Conservation (phyloP, 371 early-diverging fungal genomes). For the Mortierella sp. region DNA sequence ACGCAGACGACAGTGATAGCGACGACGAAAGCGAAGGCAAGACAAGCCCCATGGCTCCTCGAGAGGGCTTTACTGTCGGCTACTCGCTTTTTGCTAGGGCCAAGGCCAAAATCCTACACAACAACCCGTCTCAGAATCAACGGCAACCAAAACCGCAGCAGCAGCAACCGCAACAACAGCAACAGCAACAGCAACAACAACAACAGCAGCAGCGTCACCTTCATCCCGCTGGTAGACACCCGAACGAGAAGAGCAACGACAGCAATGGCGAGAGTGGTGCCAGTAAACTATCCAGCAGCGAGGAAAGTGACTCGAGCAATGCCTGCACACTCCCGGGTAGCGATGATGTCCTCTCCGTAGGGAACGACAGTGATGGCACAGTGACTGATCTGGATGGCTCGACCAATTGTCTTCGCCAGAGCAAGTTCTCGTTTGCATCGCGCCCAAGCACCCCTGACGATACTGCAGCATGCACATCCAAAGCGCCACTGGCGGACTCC, state of each 20-base stretch:
- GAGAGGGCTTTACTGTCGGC: slow-evolving; percentile 35
- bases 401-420: slow-evolving; percentile 15
- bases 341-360: not conserved
- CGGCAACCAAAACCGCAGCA: not conserved
- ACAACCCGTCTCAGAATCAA: too few species aligned
- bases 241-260: slow-evolving; percentile 3
- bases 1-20: not conserved
- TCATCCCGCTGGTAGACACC: slow-evolving; percentile 1
- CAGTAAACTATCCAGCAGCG: slow-evolving; percentile 16
- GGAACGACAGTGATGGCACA: slow-evolving; percentile 40
- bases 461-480: not conserved
- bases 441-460: slow-evolving; percentile 6
- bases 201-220: slow-evolving; percentile 13
- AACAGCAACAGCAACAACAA: slow-evolving; percentile 19
- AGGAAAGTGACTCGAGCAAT: slow-evolving; percentile 29
- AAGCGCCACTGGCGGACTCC: not conserved
- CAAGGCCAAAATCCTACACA: slow-evolving; percentile 23
- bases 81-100: slow-evolving; percentile 36
- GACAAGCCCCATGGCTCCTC: slow-evolving; percentile 13
- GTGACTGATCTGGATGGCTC: slow-evolving; percentile 29
- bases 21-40: not conserved
- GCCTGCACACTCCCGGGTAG: slow-evolving; percentile 26
- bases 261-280: slow-evolving; percentile 11
- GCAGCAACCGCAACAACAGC: slow-evolving; percentile 4
- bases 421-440: slow-evolving; percentile 32